Evolutionary conservation across 768 basidiomycete species (phyloP).

Genomic region (Nidula microcarpa): DNA sequence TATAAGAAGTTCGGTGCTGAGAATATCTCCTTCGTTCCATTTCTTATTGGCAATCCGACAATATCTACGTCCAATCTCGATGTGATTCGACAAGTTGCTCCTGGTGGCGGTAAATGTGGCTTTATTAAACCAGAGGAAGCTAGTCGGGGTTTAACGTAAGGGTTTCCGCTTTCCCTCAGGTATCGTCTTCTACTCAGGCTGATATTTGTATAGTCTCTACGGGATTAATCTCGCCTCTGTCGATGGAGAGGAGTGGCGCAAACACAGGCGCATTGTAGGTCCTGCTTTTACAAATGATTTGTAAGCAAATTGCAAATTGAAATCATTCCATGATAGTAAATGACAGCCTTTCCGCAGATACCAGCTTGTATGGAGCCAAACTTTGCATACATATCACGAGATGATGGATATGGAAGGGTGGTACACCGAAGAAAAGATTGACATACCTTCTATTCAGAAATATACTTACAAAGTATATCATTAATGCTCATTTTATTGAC

Average conservation of each 20-base stretch:
- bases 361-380: background rate
- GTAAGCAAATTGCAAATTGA: constrained; percentile 7
- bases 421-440: background rate
- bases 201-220: constrained; percentile 8
- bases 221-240: constrained; percentile 29
- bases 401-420: background rate
- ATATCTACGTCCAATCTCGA: constrained; percentile 24
- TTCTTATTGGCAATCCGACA: constrained; percentile 11
- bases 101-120: constrained; percentile 12
- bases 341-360: background rate
- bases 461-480: background rate
- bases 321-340: background rate
- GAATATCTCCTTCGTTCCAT: constrained; percentile 16
- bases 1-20: constrained; percentile 8
- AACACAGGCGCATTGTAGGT: constrained; percentile 27
- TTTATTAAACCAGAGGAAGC: constrained; percentile 16
- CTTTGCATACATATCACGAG: background rate
- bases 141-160: constrained; percentile 11
- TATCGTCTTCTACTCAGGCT: too few species aligned
- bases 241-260: constrained; percentile 27
- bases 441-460: background rate
- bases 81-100: constrained; percentile 18
- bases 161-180: too few species aligned
- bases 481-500: background rate
- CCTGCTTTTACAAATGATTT: constrained; percentile 27